phyloP scores from a whole-genome alignment of 2,329 filamentous ascomycete genomes.

The Didymella glomerata region DNA sequence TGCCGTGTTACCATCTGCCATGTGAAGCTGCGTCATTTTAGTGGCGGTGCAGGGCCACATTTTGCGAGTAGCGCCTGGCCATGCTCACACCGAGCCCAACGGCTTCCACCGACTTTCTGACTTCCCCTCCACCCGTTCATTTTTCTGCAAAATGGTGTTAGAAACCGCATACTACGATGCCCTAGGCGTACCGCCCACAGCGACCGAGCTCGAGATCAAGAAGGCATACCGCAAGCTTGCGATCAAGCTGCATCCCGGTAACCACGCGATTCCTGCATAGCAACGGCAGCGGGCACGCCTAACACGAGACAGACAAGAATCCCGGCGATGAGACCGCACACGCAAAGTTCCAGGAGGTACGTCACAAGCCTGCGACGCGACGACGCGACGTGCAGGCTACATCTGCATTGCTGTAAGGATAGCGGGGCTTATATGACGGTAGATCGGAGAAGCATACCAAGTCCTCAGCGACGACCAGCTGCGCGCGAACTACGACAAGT shows the following conservation, averaged over 20 bases:
- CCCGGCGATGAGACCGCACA: constrained; percentile 93
- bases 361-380: constrained; percentile 26
- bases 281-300: constrained; percentile 11
- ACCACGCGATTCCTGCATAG: constrained; percentile 36
- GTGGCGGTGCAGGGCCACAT: constrained; percentile 21
- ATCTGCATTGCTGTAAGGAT: constrained; percentile 11
- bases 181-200: constrained; percentile 83
- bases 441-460: constrained; percentile 76
- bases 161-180: constrained; percentile 90
- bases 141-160: constrained; percentile 71
- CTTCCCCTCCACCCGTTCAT: constrained; percentile 12
- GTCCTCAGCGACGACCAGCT: constrained; percentile 88
- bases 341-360: constrained; percentile 89
- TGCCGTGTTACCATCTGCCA: constrained; percentile 11
- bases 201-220: constrained; percentile 92
- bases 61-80: constrained; percentile 5
- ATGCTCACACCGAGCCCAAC: constrained; percentile 11
- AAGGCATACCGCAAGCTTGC: constrained; percentile 93
- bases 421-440: constrained; percentile 37
- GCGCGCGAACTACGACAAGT: constrained; percentile 93
- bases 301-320: constrained; percentile 79
- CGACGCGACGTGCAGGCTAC: constrained; percentile 2
- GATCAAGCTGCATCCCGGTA: constrained; percentile 90
- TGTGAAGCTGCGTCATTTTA: constrained; percentile 23
- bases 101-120: constrained; percentile 27